Conservation (phyloP, 768 basidiomycete genomes). For the Leccinum broughii region DNA sequence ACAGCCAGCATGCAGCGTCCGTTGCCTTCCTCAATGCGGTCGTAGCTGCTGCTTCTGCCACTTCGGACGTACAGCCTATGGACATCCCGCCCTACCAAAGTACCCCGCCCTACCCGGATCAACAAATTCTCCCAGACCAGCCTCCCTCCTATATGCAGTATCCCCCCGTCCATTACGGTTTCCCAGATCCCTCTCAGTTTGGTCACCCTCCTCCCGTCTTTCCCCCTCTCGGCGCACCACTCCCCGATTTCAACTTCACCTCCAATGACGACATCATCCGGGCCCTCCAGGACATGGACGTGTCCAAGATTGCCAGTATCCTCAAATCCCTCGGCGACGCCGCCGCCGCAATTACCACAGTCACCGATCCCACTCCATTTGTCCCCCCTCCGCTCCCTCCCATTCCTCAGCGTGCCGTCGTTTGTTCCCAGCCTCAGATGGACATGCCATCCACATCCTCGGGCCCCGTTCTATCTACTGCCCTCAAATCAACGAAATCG, state of each 20-base stretch:
- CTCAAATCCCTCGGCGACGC: conserved; percentile 66
- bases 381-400: conserved; percentile 22
- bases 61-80: conserved; percentile 36
- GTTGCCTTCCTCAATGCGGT: conserved; percentile 64
- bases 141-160: conserved; percentile 31
- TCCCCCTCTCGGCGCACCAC: conserved; percentile 18
- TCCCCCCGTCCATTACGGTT: conserved; percentile 31
- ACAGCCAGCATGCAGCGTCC: conserved; percentile 48
- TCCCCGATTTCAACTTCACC: conserved; percentile 42
- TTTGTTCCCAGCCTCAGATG: conserved; percentile 38
- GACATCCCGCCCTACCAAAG: conserved; percentile 30
- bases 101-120: conserved; percentile 37
- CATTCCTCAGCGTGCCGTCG: conserved; percentile 27
- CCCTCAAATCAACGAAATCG: conserved; percentile 37
- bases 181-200: conserved; percentile 30
- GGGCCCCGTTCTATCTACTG: conserved; percentile 42
- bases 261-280: conserved; percentile 77
- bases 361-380: conserved; percentile 20
- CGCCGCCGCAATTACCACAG: conserved; percentile 42
- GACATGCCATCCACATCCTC: conserved; percentile 44
- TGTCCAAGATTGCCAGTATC: conserved; percentile 64
- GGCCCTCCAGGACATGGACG: conserved; percentile 69
- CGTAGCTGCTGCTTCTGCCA: conserved; percentile 62
- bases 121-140: conserved; percentile 30
- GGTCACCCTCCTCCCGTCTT: conserved; percentile 27